Evolutionary conservation across 371 early-diverging fungal genomes (phyloP), one percentile per base, ranked within the genome.

Genomic region (Apophysomyces variabilis): DNA sequence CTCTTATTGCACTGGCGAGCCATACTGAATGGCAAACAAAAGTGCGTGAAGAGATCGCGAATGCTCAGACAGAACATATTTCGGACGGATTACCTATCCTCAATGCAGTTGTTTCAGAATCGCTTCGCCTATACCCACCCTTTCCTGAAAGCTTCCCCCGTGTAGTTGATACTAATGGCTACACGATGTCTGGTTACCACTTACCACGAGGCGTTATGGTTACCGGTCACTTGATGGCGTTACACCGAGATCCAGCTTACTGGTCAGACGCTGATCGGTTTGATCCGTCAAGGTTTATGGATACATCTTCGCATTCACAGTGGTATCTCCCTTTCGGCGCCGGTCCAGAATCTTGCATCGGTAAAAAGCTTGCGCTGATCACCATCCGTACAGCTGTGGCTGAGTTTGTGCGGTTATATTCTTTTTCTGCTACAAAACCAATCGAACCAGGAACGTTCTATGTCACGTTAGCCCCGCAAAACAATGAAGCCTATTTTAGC

Each of bases 251-350:
- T 50, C 54, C 54, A n/a, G 11, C 21, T 5, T 50, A 50, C 21
- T 50, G 54, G 54, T 18, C 54, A 6, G 21, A 50, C 21, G 18
- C 54, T 21, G 54, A 50, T 21, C 9, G 21, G 21, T 50, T 50
- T 8, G 54, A 50, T 50, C 54, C 54, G 21, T 50, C 54, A 8
- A 16, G 54, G 4, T 50, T 50, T 21, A 50, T 50, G 54, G 54
- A 50, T 7, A 32, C 16, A 21, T 16, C 21, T 32, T 50, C 54
- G 21, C 54, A 50, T 50, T n/a, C 54, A 16, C 54, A 50, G 6
- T 50, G 54, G 54, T 50, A 50, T 50, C 21, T 50, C 16, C 54
- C 54, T 21, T 50, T 50, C 21, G 54, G 54, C 6, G 54, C 54
- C 8, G 54, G 54, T 9, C 54, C 54, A 6, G 54, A 50, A 21